Conservation (phyloP, 2,329 filamentous ascomycete species). For the Talaromyces sp. region DNA sequence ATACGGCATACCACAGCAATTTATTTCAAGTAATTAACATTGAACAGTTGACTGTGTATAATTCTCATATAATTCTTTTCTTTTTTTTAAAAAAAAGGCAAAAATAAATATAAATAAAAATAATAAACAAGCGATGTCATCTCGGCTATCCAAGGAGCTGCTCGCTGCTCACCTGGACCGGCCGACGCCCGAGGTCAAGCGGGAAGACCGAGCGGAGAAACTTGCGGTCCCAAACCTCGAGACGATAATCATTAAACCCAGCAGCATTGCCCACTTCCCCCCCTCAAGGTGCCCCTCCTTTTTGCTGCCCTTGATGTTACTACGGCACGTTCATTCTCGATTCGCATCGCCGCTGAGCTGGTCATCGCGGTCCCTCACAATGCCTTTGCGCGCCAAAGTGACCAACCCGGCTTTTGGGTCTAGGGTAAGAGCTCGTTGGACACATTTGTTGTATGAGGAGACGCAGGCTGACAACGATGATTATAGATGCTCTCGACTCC, state of each 20-base stretch:
- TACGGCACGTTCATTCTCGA: constrained; percentile 32
- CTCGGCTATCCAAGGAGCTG: not conserved
- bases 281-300: not conserved
- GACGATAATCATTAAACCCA: not conserved
- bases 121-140: not conserved
- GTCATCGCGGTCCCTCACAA: constrained; percentile 46
- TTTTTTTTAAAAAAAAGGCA: too few species aligned
- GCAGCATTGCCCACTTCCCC: not conserved
- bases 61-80: not conserved
- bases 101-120: too few species aligned
- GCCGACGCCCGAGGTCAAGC: constrained; percentile 1
- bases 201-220: constrained; percentile 2
- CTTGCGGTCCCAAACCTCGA: not conserved
- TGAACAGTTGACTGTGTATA: not conserved
- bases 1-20: not conserved
- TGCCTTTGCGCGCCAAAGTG: constrained; percentile 79
- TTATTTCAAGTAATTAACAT: not conserved
- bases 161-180: not conserved
- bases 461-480: not conserved
- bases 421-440: constrained; percentile 46
- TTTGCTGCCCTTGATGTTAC: constrained; percentile 37
- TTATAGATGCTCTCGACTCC: constrained; percentile 38
- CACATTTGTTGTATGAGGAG: too few species aligned
- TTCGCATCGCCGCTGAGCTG: constrained; percentile 41
- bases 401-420: constrained; percentile 52